Base-by-base conservation (phyloP, 345 rosid genomes). In the Eucalyptus tenuipes region DNA sequence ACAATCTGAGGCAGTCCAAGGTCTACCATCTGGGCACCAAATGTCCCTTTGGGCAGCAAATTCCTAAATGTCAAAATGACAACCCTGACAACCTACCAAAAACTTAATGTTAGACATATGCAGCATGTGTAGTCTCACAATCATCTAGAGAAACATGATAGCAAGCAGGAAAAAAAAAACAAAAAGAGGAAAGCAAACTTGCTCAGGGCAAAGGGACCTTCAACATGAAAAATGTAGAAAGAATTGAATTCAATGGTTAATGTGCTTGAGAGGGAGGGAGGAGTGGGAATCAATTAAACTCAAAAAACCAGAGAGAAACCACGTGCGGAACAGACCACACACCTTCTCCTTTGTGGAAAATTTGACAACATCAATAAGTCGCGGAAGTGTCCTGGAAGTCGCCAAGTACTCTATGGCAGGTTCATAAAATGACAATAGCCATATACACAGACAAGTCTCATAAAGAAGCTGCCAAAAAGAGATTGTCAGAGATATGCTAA, bases 1-100 rank as follows among this genome's bases (percentile, higher is more conserved):
- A 97, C 96, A 89, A 95, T 90, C 91, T 97, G 99, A 85, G 96
- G 98, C 90, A 97, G 94, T 84, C 99, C 98, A 90, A 96, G 96
- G 90, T 96, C 99, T 88, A 97, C 98, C 99, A 97, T 97, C 92
- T 93, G 98, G 88, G 98, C 97, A 91, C 98, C 99, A 93, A 97
- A 95, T 86, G 95, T 92, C 88, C 94, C 99, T 93, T 93, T 96
- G 40, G 96, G 94, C 81, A 96, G 95, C 95, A 97, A 92, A 93
- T 97, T 97, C 93, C 87, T 93, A 90, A 96, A 94, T 71, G 96
- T 95, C 95, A 96, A 91, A 89, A 95, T 94, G 88, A 96, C 94
- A 55, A 97, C 98, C 94, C 99, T 94, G 88, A 97, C 99, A 90
- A 97, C 99, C 99, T 97, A 88, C 88, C 89, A 92, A 52, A 90